phyloP scores from a whole-genome alignment of 1,284 basidiomycete species.

The Pseudozyma sp. region DNA sequence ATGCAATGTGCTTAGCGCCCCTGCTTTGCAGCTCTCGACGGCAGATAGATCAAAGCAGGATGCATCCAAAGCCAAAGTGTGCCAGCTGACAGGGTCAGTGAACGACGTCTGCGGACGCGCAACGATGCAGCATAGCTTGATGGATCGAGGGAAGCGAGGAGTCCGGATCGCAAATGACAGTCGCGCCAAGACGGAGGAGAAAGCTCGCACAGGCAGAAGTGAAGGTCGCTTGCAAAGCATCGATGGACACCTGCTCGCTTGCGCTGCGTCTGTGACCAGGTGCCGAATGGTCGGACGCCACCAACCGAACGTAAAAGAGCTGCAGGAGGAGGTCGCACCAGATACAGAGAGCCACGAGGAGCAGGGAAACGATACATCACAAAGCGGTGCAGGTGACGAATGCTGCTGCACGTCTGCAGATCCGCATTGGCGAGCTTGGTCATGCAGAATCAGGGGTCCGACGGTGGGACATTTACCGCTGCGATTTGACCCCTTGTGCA shows the following conservation, averaged over 20 bases:
- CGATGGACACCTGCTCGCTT: conserved; percentile 9
- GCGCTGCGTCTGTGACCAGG: background rate
- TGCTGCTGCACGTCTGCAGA: conserved; percentile 2
- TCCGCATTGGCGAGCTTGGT: conserved; percentile 1
- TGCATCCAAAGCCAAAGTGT: background rate
- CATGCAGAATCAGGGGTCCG: conserved; percentile 1
- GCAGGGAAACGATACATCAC: conserved; percentile 8
- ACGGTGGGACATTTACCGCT: background rate
- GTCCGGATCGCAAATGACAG: conserved; percentile 27
- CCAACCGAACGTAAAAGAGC: no score
- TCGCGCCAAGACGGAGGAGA: conserved; percentile 2
- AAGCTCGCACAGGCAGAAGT: conserved; percentile 2
- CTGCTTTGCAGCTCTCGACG: no score
- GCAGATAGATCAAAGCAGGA: no score
- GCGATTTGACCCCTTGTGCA: conserved; percentile 1
- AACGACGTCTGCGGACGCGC: background rate
- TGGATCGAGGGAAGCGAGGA: conserved; percentile 36
- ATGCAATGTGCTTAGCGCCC: no score
- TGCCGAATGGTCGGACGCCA: no score
- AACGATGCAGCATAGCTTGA: conserved; percentile 17
- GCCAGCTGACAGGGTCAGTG: background rate
- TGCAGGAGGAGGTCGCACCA: background rate
- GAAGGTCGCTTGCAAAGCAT: background rate
- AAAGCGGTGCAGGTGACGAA: conserved; percentile 4
- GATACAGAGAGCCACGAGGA: background rate